Percentiles rank a stretch among this genome's conserved stretches.
phyloP scores from a whole-genome alignment of 352 stramenopile species.

The Phytophthora constricta region DNA sequence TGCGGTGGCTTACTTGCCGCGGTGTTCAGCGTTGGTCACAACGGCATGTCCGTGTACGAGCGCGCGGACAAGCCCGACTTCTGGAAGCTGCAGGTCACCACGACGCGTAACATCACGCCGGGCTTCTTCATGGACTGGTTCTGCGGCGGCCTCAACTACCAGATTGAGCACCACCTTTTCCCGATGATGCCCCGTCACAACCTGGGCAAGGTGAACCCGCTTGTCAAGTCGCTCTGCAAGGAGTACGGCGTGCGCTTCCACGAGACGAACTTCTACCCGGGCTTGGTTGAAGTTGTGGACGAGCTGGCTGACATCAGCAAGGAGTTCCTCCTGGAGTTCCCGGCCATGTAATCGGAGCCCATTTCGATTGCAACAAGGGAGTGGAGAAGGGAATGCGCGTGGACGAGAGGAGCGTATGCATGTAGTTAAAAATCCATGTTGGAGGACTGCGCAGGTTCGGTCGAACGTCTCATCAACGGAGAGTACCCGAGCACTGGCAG shows the following conservation, averaged over 20 bases:
- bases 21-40: slow-evolving; percentile 98
- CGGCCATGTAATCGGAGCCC: slow-evolving; percentile 94
- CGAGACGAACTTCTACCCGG: slow-evolving; percentile 93
- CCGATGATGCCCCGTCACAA: slow-evolving; percentile 97
- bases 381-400: slow-evolving; percentile 9
- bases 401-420: slow-evolving; percentile 25
- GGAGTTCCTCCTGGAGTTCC: slow-evolving; percentile 97
- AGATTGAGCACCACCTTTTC: slow-evolving; percentile 99
- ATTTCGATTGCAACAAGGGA: neutral
- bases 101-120: slow-evolving; percentile 96
- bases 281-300: slow-evolving; percentile 94
- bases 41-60: slow-evolving; percentile 98
- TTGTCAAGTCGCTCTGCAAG: slow-evolving; percentile 97
- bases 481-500: slow-evolving; percentile 6
- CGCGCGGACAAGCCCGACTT: slow-evolving; percentile 96
- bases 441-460: slow-evolving; percentile 5
- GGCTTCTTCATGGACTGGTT: slow-evolving; percentile 98
- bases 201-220: slow-evolving; percentile 91
- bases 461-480: slow-evolving; percentile 10
- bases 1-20: slow-evolving; percentile 96
- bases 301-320: slow-evolving; percentile 93
- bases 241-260: slow-evolving; percentile 97
- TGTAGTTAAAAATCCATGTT: slow-evolving; percentile 30
- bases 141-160: slow-evolving; percentile 98
- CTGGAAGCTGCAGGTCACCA: slow-evolving; percentile 98